Evolutionary conservation across 2,329 filamentous ascomycete species (phyloP).

Genomic region (Xylariaceae sp.): DNA sequence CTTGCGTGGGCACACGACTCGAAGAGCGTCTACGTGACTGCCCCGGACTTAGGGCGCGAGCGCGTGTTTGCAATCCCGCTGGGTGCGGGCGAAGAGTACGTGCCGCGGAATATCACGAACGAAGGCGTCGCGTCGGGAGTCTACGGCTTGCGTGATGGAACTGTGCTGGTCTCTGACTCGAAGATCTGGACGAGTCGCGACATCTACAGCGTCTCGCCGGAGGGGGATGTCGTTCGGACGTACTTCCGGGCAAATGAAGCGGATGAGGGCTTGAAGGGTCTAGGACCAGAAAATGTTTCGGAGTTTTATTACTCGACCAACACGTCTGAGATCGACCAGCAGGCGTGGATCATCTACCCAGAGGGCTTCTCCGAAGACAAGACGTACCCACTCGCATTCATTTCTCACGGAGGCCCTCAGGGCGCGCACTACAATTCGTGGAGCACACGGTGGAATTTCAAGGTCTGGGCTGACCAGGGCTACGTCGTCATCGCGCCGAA

Average conservation of each 20-base stretch:
- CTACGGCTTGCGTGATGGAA: conserved; percentile 27
- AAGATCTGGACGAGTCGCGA: conserved; percentile 35
- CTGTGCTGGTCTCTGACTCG: conserved; percentile 31
- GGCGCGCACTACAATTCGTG: conserved; percentile 47
- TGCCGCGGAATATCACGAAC: conserved; percentile 32
- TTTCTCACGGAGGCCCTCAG: conserved; percentile 50
- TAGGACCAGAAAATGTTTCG: conserved; percentile 30
- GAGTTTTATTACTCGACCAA: conserved; percentile 35
- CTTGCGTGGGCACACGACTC: conserved; percentile 29
- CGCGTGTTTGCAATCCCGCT: conserved; percentile 32
- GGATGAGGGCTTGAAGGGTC: conserved; percentile 32
- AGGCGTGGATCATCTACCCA: conserved; percentile 33
- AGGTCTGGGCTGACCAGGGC: conserved; percentile 51
- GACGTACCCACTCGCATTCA: conserved; percentile 49
- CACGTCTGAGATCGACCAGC: conserved; percentile 30
- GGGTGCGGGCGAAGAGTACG: conserved; percentile 26
- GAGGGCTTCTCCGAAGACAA: conserved; percentile 33
- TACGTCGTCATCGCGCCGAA: conserved; percentile 52
- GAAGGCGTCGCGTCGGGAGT: conserved; percentile 29
- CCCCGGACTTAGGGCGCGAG: conserved; percentile 29
- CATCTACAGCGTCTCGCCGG: conserved; percentile 29
- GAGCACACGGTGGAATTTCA: conserved; percentile 50
- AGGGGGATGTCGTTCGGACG: conserved; percentile 27
- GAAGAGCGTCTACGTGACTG: conserved; percentile 28
- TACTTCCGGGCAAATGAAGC: conserved; percentile 34